phyloP scores from a whole-genome alignment of 345 rosid species.

The Raphanus raphanistrum region DNA sequence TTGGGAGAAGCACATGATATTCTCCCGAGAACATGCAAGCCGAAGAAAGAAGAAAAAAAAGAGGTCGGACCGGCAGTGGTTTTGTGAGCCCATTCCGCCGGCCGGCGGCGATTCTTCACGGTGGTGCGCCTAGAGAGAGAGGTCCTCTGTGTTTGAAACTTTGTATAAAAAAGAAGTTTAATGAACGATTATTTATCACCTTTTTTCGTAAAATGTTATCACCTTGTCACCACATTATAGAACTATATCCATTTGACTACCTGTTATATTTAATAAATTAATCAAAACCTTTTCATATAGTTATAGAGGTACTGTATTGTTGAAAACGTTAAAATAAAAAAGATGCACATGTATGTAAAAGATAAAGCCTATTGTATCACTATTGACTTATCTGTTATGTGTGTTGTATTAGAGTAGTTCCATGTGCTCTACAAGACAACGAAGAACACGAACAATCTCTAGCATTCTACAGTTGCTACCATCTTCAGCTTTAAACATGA shows the following conservation, averaged over 20 bases:
- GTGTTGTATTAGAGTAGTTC: constrained; percentile 1
- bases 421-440: constrained; percentile 53
- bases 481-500: constrained; percentile 76
- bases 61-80: too few species aligned
- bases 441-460: constrained; percentile 50
- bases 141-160: too few species aligned
- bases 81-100: too few species aligned
- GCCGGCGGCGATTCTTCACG: too few species aligned
- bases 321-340: neutral
- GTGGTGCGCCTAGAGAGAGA: too few species aligned
- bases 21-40: too few species aligned
- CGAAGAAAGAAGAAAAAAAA: too few species aligned
- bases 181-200: too few species aligned
- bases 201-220: too few species aligned
- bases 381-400: neutral
- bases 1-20: too few species aligned
- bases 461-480: constrained; percentile 40
- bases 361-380: neutral
- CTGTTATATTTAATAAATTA: neutral
- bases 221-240: neutral
- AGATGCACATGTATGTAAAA: neutral
- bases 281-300: neutral
- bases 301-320: neutral
- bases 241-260: neutral
- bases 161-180: too few species aligned